Conservation (phyloP, 2,329 filamentous ascomycete genomes). For the Nemania diffusa region DNA sequence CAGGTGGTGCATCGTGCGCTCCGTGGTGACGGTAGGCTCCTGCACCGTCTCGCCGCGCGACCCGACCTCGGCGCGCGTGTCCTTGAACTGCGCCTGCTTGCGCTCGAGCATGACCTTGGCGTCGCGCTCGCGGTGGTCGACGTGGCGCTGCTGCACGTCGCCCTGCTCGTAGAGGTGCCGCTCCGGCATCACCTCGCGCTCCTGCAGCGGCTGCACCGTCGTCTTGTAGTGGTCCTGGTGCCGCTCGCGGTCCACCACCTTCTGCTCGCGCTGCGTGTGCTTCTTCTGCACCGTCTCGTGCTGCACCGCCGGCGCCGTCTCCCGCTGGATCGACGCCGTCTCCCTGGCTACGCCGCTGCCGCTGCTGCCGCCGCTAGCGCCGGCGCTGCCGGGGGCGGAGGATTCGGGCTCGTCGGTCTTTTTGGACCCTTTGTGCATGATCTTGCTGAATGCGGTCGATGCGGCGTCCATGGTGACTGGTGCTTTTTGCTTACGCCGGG, state of each 20-base stretch:
- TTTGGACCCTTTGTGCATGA: conserved; percentile 11
- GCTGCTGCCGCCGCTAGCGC: neutral
- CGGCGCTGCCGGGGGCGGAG: neutral
- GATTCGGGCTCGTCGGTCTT: neutral
- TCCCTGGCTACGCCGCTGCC: neutral
- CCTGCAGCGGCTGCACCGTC: conserved; percentile 33
- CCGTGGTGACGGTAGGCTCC: conserved; percentile 28
- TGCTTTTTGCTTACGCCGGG: neutral
- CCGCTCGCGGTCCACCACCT: conserved; percentile 27
- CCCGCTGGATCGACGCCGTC: conserved; percentile 3
- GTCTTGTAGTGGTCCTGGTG: conserved; percentile 38
- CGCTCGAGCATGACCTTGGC: neutral
- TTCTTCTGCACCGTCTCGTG: conserved; percentile 32
- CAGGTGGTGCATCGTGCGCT: conserved; percentile 33
- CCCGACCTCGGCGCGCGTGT: conserved; percentile 5
- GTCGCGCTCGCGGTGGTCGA: conserved; percentile 15
- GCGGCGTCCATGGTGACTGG: conserved; percentile 28
- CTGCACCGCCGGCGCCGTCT: conserved; percentile 26
- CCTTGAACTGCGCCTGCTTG: conserved; percentile 21
- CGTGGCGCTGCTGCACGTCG: conserved; percentile 6
- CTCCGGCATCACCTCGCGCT: conserved; percentile 28
- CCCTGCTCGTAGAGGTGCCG: conserved; percentile 27
- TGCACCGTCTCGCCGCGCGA: conserved; percentile 1
- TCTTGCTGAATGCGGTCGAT: conserved; percentile 31
- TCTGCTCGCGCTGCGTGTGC: conserved; percentile 31